A percentile compares a stretch with the other conserved stretches of the same genome.
phyloP scores from a whole-genome alignment of 768 basidiomycete genomes.

The Coprinellus aureogranulatus region DNA sequence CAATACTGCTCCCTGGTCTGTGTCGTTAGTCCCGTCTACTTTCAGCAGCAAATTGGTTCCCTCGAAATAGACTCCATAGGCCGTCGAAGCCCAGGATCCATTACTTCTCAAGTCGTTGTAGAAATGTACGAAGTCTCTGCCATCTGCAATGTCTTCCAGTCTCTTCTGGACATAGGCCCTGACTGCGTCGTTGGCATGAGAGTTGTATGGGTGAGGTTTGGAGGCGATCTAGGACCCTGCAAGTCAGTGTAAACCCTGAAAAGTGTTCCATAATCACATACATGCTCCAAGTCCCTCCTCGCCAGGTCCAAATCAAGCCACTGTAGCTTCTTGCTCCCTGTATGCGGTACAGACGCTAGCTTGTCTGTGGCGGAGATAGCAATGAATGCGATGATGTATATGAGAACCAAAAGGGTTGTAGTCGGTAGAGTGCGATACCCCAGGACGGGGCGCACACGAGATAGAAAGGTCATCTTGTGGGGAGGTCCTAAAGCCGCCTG shows the following conservation, averaged over 20 bases:
- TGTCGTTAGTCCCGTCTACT: slow-evolving; percentile 24
- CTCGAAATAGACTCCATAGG: slow-evolving; percentile 53
- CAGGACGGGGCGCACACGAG: slow-evolving; percentile 13
- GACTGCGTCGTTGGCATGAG: slow-evolving; percentile 71
- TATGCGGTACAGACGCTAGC: slow-evolving; percentile 40
- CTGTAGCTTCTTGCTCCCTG: slow-evolving; percentile 29
- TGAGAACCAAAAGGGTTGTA: slow-evolving; percentile 38
- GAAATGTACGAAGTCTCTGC: slow-evolving; percentile 43
- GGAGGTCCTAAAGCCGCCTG: background rate
- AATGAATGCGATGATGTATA: slow-evolving; percentile 48
- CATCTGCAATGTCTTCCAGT: slow-evolving; percentile 43
- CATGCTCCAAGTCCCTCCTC: slow-evolving; percentile 56
- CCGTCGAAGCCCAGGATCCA: slow-evolving; percentile 40
- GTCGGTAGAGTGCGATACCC: slow-evolving; percentile 27
- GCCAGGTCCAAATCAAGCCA: slow-evolving; percentile 53
- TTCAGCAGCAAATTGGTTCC: slow-evolving; percentile 68
- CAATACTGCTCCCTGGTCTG: slow-evolving; percentile 46
- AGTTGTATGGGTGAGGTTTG: slow-evolving; percentile 75
- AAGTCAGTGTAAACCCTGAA: background rate
- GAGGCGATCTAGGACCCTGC: slow-evolving; percentile 49
- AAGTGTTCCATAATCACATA: slow-evolving; percentile 22
- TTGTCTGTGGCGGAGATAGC: slow-evolving; percentile 49
- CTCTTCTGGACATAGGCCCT: slow-evolving; percentile 57
- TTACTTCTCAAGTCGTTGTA: slow-evolving; percentile 39
- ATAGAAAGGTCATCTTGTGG: background rate